A percentile compares a stretch with the other conserved stretches of the same genome.
Evolutionary conservation across 2,329 filamentous ascomycete genomes (phyloP).

Genomic region (Sporothrix schenckii): DNA sequence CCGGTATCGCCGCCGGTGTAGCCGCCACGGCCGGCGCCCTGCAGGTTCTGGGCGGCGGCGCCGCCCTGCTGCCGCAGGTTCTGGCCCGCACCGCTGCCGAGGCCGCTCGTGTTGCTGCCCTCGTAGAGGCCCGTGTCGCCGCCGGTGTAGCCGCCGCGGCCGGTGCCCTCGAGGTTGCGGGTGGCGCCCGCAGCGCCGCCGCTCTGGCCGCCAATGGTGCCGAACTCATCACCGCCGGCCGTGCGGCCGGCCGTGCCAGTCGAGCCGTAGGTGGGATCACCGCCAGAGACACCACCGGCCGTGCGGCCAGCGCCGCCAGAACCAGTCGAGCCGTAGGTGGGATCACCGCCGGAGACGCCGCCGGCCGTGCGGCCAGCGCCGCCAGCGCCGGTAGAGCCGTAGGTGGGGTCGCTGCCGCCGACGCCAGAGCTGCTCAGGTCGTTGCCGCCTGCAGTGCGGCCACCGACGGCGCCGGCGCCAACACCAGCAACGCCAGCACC

Average conservation of each 20-base stretch:
- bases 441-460: neutral
- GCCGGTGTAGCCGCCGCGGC: too few relatives aligned
- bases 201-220: slow-evolving; percentile 1
- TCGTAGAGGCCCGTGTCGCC: slow-evolving; percentile 4
- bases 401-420: neutral
- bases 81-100: slow-evolving; percentile 4
- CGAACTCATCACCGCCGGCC: slow-evolving; percentile 7
- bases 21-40: slow-evolving; percentile 39
- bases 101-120: neutral
- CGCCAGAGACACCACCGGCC: neutral
- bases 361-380: neutral
- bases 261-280: neutral
- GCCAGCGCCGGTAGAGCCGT: neutral
- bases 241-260: neutral
- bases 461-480: neutral
- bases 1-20: slow-evolving; percentile 38
- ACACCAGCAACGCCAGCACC: too few relatives aligned
- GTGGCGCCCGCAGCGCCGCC: neutral
- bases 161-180: neutral
- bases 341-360: neutral
- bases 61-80: too few relatives aligned
- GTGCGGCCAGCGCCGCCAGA: neutral
- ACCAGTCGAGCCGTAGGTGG: neutral
- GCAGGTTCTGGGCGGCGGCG: slow-evolving; percentile 25
- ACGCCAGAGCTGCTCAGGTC: neutral